A percentile compares a stretch with the other conserved stretches of the same genome.
phyloP scores from a whole-genome alignment of 73 alveolate genomes.

The Blepharisma stoltei region DNA sequence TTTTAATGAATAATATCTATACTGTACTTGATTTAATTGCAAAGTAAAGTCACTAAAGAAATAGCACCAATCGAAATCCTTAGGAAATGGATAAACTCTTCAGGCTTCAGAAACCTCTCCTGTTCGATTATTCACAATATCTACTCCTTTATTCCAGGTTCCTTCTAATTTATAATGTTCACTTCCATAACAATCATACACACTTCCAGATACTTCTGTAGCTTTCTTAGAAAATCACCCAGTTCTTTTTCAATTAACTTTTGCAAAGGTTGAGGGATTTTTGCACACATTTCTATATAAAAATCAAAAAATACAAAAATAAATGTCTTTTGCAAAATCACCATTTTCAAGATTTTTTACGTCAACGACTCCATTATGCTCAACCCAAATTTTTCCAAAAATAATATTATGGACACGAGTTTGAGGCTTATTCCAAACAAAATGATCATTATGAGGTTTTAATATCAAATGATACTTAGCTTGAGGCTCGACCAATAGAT shows the following conservation, averaged over 20 bases:
- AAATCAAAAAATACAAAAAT: too few species aligned
- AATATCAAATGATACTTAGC: conserved; percentile 77
- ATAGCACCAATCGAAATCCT: conserved; percentile 67
- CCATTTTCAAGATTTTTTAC: conserved; percentile 71
- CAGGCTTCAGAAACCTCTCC: conserved; percentile 56
- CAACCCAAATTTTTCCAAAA: conserved; percentile 78
- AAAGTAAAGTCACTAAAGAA: conserved; percentile 72
- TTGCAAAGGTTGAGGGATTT: too few species aligned
- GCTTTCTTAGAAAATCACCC: conserved; percentile 70
- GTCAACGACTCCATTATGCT: conserved; percentile 79
- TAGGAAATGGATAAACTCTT: conserved; percentile 75
- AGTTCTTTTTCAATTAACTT: conserved; percentile 71
- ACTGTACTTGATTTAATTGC: conserved; percentile 75
- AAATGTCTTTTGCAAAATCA: conserved; percentile 54
- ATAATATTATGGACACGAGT: conserved; percentile 78
- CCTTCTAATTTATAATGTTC: conserved; percentile 69
- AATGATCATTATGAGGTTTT: conserved; percentile 71
- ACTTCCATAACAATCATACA: conserved; percentile 62
- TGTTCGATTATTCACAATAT: conserved; percentile 47
- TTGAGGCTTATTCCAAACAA: conserved; percentile 74
- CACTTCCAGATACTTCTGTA: conserved; percentile 78
- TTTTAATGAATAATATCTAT: too few species aligned
- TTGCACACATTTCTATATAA: too few species aligned
- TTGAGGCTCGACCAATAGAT: conserved; percentile 76
- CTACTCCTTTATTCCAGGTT: conserved; percentile 77